Evolutionary conservation across 345 rosid genomes (phyloP), one percentile per base, ranked within the genome.

Genomic region (Arabis hirsuta): DNA sequence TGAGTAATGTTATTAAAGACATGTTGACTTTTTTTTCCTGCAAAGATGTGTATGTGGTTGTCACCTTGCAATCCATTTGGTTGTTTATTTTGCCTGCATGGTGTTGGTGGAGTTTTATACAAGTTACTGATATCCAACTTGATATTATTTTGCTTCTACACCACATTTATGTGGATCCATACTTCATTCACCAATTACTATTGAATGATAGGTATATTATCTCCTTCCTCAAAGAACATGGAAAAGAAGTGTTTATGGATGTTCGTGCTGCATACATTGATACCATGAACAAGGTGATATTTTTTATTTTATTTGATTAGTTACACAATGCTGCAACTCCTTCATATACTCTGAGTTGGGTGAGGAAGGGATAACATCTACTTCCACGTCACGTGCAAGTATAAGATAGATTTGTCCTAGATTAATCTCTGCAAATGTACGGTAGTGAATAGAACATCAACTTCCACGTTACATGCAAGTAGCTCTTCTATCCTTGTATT

Each of bases 281-380:
- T 83, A 95, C 99, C 71, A 88, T 95, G 99, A 95, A 95, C 82
- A 90, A 91, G 99, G 99, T 95, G 69, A 73, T n/a, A 67, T 62
- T 69, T 43, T 57, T 62, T 61, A 61, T 73, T 41, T 78, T 67
- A 11, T 16, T 14, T 51, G 50, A 58, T 71, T 58, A 19, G 10
- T 36, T 48, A 22, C 69, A 26, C 52, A 20, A 45, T 36, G 20
- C 44, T 36, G 64, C 69, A 42, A 32, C 63, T 54, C 11, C 52
- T 46, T 20, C 54, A 38, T 46, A 46, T 62, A n/a, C 12, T 69
- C 27, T 29, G 3, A 34, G 41, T 43, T 55, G 50, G 47, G n/a
- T 54, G 63, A 44, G 39, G 55, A 62, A 44, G 55, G 64, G 47
- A 54, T 44, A 55, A 19, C 7, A 9, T 48, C 24, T 22, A 22